Percentiles rank a stretch among this genome's conserved stretches.
These are phyloP conservation scores for Metarhizium album DNA, from an alignment of 2,329 filamentous ascomycete species.

Conservation along the genomic window DNA sequence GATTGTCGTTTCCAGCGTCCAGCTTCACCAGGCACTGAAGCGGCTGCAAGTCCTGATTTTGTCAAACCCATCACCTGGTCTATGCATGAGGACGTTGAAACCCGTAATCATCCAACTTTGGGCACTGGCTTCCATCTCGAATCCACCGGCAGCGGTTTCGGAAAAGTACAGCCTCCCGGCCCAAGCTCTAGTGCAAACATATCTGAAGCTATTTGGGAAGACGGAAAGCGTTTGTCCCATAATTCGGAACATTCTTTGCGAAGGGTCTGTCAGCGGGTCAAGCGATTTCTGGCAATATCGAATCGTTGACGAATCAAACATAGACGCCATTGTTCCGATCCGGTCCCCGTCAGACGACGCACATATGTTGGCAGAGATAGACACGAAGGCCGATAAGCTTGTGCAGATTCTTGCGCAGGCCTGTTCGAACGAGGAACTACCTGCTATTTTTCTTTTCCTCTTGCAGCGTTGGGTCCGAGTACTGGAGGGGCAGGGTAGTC, in stretches of 20 bases:
- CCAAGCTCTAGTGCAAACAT: slow-evolving; percentile 41
- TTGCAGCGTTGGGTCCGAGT: slow-evolving; percentile 46
- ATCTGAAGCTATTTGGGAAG: slow-evolving; percentile 45
- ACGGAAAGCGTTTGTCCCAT: slow-evolving; percentile 37
- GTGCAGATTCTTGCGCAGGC: slow-evolving; percentile 37
- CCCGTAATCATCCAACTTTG: slow-evolving; percentile 53
- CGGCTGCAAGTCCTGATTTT: slow-evolving; percentile 45
- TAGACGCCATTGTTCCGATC: slow-evolving; percentile 36
- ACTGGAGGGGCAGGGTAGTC: slow-evolving; percentile 14
- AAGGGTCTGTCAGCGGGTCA: slow-evolving; percentile 29
- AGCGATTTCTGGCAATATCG: slow-evolving; percentile 42
- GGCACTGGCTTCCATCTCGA: slow-evolving; percentile 45
- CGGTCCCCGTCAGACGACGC: slow-evolving; percentile 10
- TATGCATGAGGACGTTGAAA: slow-evolving; percentile 50
- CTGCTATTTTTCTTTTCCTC: slow-evolving; percentile 48
- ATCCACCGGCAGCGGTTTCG: slow-evolving; percentile 20
- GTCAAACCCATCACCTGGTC: slow-evolving; percentile 56
- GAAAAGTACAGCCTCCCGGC: slow-evolving; percentile 34
- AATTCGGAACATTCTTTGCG: slow-evolving; percentile 43
- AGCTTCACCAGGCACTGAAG: slow-evolving; percentile 40
- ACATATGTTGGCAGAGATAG: slow-evolving; percentile 33
- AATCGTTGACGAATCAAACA: slow-evolving; percentile 29
- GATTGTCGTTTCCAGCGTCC: slow-evolving; percentile 34
- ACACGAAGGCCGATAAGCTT: slow-evolving; percentile 37
- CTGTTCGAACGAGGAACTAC: slow-evolving; percentile 44